These are phyloP conservation scores for Sporopachydermia quercuum DNA, from an alignment of 805 yeast genomes.

Conservation along the genomic window DNA sequence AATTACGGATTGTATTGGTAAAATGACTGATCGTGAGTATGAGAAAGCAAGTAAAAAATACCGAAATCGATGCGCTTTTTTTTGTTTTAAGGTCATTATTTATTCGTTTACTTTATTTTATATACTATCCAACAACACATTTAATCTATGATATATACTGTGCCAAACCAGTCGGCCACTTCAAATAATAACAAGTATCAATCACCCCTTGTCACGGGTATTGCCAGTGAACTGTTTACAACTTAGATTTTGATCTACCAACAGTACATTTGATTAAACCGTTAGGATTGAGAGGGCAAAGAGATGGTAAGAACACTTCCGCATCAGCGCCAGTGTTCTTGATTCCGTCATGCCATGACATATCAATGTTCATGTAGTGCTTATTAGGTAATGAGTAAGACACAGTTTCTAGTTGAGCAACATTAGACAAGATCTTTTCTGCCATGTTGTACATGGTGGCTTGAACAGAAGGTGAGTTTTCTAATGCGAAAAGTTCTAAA, in stretches of 20 bases:
- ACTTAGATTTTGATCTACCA: conserved; percentile 50
- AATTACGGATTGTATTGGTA: too few relatives aligned
- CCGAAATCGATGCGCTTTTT: too few relatives aligned
- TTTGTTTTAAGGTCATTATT: too few relatives aligned
- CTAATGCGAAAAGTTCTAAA: conserved; percentile 64
- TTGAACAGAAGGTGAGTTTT: conserved; percentile 88
- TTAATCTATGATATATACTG: too few relatives aligned
- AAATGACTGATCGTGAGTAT: too few relatives aligned
- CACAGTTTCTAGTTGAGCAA: conserved; percentile 46
- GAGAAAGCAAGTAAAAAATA: too few relatives aligned
- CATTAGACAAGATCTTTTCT: conserved; percentile 45
- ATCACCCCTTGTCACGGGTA: too few relatives aligned
- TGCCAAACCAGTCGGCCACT: too few relatives aligned
- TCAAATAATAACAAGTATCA: too few relatives aligned
- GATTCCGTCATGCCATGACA: conserved; percentile 70
- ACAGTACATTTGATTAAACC: conserved; percentile 85
- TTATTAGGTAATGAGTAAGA: conserved; percentile 77
- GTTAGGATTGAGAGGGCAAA: conserved; percentile 60
- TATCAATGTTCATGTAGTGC: conserved; percentile 72
- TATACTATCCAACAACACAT: too few relatives aligned
- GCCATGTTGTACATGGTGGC: conserved; percentile 95
- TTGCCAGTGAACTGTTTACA: conserved; percentile 23
- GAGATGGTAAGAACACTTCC: conserved; percentile 72
- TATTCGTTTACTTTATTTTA: too few relatives aligned
- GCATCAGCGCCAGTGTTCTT: conserved; percentile 44